Base-by-base conservation (phyloP, 2,329 filamentous ascomycete species). In the Laburnicola sp. region DNA sequence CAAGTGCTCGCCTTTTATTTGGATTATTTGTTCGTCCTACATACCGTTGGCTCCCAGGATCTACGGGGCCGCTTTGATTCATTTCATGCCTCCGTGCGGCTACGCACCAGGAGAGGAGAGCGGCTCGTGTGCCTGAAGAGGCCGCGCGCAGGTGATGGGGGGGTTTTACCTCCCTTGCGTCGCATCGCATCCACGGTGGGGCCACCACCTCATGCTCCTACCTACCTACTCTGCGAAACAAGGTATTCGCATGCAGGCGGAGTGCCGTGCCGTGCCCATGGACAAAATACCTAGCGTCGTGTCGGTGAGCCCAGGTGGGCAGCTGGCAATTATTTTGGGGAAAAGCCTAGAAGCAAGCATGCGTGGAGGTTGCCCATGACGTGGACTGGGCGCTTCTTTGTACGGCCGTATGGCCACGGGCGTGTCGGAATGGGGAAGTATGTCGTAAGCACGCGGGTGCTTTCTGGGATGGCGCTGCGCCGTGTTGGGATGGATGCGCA, bases 401-500 rank as follows among this genome's bases (percentile, higher is more conserved):
- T 37, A 38, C 34, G 25, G 25, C 34, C 23, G 25, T 22, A 38
- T 16, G 16, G 44, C 26, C 44, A 38, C 41, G 30, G 30, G 41
- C 41, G 30, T 35, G 21, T n/a, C 30, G 30, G 16, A 35, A 44
- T 46, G 32, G 27, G 34, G 34, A 31, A 46, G 26, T 22, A 38
- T 39, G 44, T 46, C 44, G 44, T 46, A 23, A 46, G 35, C 35
- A 39, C 44, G 35, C 44, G 34, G 44, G n/a, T 34, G 16, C 16
- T 34, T n/a, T 9, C 1, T 34, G 30, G 9, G 30, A 22, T 34
- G 8, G 3, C 41, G 35, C 41, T 22, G 28, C 11, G 41, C 41
- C 26, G 21, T 11, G 30, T 34, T 44, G 28, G 41, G 41, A 44
- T 23, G 21, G 8, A 34, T 44, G 30, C 41, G 41, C 41, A 44